These are phyloP conservation scores for Podospora didyma DNA, from an alignment of 495 filamentous ascomycete genomes.

Conservation along the genomic window DNA sequence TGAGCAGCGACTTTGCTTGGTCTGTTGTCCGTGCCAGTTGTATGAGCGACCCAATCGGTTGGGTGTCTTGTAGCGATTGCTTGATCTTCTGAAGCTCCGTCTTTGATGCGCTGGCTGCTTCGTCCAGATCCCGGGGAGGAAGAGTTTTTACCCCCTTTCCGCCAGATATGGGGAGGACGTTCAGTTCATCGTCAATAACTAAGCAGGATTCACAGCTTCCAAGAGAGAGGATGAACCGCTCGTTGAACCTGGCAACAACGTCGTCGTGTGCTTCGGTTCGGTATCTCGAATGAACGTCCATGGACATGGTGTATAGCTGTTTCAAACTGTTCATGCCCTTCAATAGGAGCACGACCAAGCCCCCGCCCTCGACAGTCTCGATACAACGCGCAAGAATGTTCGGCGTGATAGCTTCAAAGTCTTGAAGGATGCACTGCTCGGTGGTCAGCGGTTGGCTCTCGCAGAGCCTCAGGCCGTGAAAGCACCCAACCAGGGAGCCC, in stretches of 20 bases:
- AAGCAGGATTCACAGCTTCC: conserved; percentile 92
- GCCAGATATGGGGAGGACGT: conserved; percentile 95
- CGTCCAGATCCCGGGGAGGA: conserved; percentile 66
- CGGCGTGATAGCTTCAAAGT: conserved; percentile 96
- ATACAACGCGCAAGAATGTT: conserved; percentile 93
- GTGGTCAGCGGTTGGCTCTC: conserved; percentile 10
- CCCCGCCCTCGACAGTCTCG: conserved; percentile 96
- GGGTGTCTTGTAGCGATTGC: conserved; percentile 75
- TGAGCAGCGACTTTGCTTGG: conserved; percentile 90
- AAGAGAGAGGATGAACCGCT: conserved; percentile 92
- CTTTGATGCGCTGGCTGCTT: conserved; percentile 58
- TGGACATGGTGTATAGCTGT: conserved; percentile 93
- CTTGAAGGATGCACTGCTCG: conserved; percentile 79
- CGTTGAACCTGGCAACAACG: conserved; percentile 94
- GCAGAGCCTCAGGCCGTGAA: too few relatives aligned
- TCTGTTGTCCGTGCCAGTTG: conserved; percentile 85
- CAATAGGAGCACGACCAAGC: conserved; percentile 81
- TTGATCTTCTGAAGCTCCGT: conserved; percentile 84
- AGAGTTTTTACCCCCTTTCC: conserved; percentile 87
- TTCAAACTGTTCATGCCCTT: conserved; percentile 98
- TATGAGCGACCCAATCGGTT: conserved; percentile 80
- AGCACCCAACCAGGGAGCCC: too few relatives aligned
- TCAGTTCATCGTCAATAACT: conserved; percentile 96
- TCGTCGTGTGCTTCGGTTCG: conserved; percentile 95
- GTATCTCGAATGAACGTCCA: conserved; percentile 97